Percentiles rank a stretch among this genome's conserved stretches.
These are phyloP conservation scores for Naematelia aurantialba DNA, from an alignment of 768 basidiomycete species.

Conservation along the genomic window DNA sequence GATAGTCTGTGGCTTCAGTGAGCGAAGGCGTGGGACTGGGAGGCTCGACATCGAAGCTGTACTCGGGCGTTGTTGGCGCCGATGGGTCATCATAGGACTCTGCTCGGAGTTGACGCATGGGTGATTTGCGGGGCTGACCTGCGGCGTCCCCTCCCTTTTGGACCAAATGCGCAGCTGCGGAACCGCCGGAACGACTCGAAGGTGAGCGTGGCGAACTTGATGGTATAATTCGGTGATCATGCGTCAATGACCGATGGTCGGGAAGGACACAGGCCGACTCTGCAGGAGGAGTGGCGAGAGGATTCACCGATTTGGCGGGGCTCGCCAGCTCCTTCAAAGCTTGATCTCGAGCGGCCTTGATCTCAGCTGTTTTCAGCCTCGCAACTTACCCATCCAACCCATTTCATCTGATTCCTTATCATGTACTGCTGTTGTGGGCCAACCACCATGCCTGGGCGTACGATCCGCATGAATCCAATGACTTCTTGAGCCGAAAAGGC, in stretches of 20 bases:
- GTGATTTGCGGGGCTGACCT: constrained; percentile 43
- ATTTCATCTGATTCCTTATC: constrained; percentile 44
- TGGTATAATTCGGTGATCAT: no score
- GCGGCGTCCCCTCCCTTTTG: constrained; percentile 32
- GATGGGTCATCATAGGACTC: constrained; percentile 1
- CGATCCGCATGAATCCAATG: constrained; percentile 96
- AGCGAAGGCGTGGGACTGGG: neutral
- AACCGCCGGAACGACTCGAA: neutral
- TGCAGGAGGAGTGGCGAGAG: constrained; percentile 34
- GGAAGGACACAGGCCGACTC: constrained; percentile 14
- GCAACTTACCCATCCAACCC: constrained; percentile 42
- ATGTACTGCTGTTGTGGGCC: constrained; percentile 49
- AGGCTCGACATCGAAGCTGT: neutral
- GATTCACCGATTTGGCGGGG: constrained; percentile 14
- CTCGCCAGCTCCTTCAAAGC: constrained; percentile 25
- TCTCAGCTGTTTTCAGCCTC: constrained; percentile 8
- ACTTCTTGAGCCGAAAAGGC: constrained; percentile 93
- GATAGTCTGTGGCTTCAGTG: neutral
- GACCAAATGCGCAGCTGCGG: neutral
- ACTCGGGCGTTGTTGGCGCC: constrained; percentile 2
- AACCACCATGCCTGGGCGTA: constrained; percentile 66
- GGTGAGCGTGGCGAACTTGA: neutral
- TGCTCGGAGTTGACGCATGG: constrained; percentile 9
- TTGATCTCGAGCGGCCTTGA: constrained; percentile 35
- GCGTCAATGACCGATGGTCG: neutral